phyloP scores from a whole-genome alignment of 192 early-diverging fungal genomes.

The Backusella sp. region DNA sequence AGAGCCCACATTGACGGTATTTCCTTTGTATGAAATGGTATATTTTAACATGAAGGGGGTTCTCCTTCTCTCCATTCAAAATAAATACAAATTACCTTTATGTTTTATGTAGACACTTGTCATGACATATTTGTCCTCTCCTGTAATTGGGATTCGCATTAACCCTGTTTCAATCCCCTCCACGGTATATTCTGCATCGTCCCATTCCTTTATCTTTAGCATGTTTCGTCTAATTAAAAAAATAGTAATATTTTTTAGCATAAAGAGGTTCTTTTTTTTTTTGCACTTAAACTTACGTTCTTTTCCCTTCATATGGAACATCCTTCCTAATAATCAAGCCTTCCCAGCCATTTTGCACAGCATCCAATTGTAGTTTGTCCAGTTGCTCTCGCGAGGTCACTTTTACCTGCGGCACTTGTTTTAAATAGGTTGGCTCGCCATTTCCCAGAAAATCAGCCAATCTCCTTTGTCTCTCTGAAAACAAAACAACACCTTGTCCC shows the following conservation, averaged over 20 bases:
- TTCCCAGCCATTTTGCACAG: conserved; percentile 48
- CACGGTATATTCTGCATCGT: conserved; percentile 52
- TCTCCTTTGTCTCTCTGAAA: conserved; percentile 33
- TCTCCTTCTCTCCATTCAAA: not conserved
- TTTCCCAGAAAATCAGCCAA: conserved; percentile 14
- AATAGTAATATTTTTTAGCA: no score
- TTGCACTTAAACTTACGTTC: conserved; percentile 35
- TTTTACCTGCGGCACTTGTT: conserved; percentile 28
- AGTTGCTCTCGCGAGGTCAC: conserved; percentile 35
- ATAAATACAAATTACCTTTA: conserved; percentile 24
- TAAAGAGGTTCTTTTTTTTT: no score
- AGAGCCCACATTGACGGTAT: conserved; percentile 53
- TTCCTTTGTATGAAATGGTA: conserved; percentile 17
- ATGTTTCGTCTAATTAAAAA: conserved; percentile 25
- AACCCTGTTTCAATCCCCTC: conserved; percentile 39
- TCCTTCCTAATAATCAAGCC: conserved; percentile 51
- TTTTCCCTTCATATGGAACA: conserved; percentile 49
- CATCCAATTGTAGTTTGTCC: conserved; percentile 22
- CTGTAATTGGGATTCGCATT: conserved; percentile 42
- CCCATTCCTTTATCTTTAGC: conserved; percentile 53
- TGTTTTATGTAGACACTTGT: conserved; percentile 46
- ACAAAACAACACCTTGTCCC: conserved; percentile 16
- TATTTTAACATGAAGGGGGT: not conserved
- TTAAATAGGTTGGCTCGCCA: not conserved
- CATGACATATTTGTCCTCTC: conserved; percentile 34